phyloP scores from a whole-genome alignment of 73 alveolate genomes.

The Paramecium octaurelia region DNA sequence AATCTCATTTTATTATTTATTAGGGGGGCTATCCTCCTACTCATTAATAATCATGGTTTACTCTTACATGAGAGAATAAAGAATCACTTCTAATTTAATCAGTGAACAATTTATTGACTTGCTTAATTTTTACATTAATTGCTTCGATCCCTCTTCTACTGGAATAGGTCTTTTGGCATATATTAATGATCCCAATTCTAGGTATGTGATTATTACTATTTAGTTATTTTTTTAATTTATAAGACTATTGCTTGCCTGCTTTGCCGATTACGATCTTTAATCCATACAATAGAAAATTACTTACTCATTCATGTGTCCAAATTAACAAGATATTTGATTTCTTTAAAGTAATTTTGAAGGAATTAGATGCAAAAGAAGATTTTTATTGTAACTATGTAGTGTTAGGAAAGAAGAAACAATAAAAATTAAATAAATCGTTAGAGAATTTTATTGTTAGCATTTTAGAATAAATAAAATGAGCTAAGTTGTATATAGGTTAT shows the following conservation, averaged over 20 bases:
- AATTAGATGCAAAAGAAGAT: neutral
- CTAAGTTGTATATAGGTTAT: conserved; percentile 6
- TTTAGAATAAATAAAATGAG: neutral
- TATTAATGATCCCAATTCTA: neutral
- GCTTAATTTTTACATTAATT: neutral
- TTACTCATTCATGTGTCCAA: neutral
- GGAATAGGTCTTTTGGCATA: conserved; percentile 3
- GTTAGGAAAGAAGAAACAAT: neutral
- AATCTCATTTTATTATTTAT: neutral
- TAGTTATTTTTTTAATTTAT: neutral
- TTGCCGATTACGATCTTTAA: neutral
- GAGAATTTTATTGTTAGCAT: neutral
- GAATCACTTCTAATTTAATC: neutral
- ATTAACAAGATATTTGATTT: conserved; percentile 1
- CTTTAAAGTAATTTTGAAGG: neutral
- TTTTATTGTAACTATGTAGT: neutral
- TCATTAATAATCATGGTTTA: conserved; percentile 34
- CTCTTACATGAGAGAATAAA: neutral
- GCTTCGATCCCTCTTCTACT: neutral
- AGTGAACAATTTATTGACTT: neutral
- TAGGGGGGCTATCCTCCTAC: conserved; percentile 34
- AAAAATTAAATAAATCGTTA: neutral
- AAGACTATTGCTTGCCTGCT: neutral
- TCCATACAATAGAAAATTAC: neutral
- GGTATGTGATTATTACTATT: neutral